A percentile compares a stretch with the other conserved stretches of the same genome.
phyloP scores from a whole-genome alignment of 345 rosid species.

The Tarenaya hassleriana region DNA sequence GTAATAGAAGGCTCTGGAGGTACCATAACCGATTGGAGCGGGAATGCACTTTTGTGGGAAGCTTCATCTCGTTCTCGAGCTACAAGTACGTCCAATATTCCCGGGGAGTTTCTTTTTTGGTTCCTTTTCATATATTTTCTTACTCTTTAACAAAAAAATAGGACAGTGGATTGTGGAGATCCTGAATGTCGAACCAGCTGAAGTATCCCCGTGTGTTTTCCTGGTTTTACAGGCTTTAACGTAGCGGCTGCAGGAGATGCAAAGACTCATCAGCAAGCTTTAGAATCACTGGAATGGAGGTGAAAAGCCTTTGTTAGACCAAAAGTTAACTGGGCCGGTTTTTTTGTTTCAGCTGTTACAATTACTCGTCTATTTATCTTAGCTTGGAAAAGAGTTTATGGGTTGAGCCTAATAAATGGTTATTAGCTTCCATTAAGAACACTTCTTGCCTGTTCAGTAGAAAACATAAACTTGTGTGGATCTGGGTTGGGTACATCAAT shows the following conservation, averaged over 20 bases:
- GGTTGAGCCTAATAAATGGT: no score
- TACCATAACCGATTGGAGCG: constrained; percentile 74
- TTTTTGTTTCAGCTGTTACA: no score
- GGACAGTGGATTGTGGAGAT: neutral
- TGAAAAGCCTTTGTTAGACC: no score
- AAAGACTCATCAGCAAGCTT: constrained; percentile 30
- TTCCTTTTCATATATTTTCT: constrained; percentile 8
- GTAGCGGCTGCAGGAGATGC: constrained; percentile 82
- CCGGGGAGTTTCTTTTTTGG: neutral
- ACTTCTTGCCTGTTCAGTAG: no score
- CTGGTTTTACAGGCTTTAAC: constrained; percentile 53
- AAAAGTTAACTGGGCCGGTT: no score
- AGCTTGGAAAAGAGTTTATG: no score
- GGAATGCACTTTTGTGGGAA: constrained; percentile 65
- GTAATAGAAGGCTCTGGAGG: constrained; percentile 95
- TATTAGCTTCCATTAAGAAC: no score
- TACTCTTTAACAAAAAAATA: neutral
- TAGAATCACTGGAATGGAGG: no score
- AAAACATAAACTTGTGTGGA: no score
- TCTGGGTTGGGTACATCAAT: no score
- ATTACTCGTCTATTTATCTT: no score
- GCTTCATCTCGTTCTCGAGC: constrained; percentile 56
- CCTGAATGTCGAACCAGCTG: neutral
- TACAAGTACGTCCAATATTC: constrained; percentile 39
- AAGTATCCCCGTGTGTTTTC: constrained; percentile 16